Evolutionary conservation across 2,329 filamentous ascomycete genomes (phyloP), one percentile per base, ranked within the genome.

Genomic region (Orbilia ellipsospora): DNA sequence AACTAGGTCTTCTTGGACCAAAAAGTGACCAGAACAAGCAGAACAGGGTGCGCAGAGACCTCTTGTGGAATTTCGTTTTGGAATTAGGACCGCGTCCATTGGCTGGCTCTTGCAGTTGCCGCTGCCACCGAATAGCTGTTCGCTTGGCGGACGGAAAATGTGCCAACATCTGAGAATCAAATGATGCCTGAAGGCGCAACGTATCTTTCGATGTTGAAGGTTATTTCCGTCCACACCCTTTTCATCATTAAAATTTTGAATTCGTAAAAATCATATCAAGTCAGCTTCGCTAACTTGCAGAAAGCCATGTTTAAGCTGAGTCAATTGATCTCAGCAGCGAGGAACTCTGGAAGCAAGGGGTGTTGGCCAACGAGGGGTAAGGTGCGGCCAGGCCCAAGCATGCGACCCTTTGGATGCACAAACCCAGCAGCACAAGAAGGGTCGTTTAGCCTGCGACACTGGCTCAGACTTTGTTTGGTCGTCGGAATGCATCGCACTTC

Each of bases 161-260:
- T 2, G 31, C 31, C 31, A 36, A 36, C 31, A 36, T 6, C 31
- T 36, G 31, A 36, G 10, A 36, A 36, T 36, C 18, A 61, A 31
- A 31, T 7, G 20, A 13, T 45, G 40, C 57, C 54, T 57, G 54
- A 57, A 42, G n/a, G 8, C 5, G 1, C 52, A 13, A 31, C 6
- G 26, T 23, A n/a, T 18, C n/a, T 18, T 15, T 45, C 18, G 28
- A 57, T n/a, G 10, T 59, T 23, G n/a, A 36, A n/a, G n/a, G 7
- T 36, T 61, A 61, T 61, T 44, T 61, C 57, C 57, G 42, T 50
- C 7, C 57, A 61, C 57, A 61, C 57, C 57, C 20, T 61, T 50
- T 13, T 15, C 36, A n/a, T 20, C 54, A 40, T 57, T 57, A 13
- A 5, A 48, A 48, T 48, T 48, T 45, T 26, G 10, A 42, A 18